Evolutionary conservation across 495 filamentous ascomycete species (phyloP).

Genomic region (Talaromyces trachyspermus): DNA sequence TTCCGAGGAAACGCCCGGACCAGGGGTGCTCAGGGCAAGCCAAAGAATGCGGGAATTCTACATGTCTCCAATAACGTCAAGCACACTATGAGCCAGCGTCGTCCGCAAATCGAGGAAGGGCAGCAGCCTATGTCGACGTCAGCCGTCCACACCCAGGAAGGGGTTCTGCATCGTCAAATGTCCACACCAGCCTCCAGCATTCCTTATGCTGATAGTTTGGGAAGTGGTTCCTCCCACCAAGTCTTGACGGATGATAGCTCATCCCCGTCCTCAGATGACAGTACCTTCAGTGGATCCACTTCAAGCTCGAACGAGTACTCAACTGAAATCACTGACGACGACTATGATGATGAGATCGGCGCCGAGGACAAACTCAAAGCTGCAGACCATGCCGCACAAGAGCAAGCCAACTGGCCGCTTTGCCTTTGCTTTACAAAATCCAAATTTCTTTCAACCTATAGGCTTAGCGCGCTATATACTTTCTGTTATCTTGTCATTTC

Average conservation of each 20-base stretch:
- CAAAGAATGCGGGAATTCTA: constrained; percentile 37
- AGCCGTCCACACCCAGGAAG: constrained; percentile 24
- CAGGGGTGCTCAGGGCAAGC: constrained; percentile 7
- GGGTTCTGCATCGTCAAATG: constrained; percentile 29
- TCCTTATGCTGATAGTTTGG: constrained; percentile 27
- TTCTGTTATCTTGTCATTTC: constrained; percentile 21
- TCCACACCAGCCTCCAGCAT: constrained; percentile 35
- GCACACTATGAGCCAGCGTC: constrained; percentile 22
- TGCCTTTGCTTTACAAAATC: constrained; percentile 13
- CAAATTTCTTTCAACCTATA: constrained; percentile 25
- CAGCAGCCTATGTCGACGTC: constrained; percentile 18
- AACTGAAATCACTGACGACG: constrained; percentile 12
- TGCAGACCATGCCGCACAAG: constrained; percentile 17
- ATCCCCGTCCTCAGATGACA: constrained; percentile 18
- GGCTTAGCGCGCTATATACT: constrained; percentile 16
- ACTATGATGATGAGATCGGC: constrained; percentile 26
- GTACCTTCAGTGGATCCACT: constrained; percentile 24
- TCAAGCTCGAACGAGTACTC: constrained; percentile 25
- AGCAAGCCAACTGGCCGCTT: constrained; percentile 28
- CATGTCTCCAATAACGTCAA: constrained; percentile 33
- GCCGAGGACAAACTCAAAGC: constrained; percentile 22
- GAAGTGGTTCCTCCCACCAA: constrained; percentile 18
- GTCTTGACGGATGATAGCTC: constrained; percentile 24
- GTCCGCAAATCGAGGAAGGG: constrained; percentile 12
- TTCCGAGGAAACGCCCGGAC: constrained; percentile 4